Percentiles rank a stretch among this genome's conserved stretches.
These are phyloP conservation scores for Xylaria intraflava DNA, from an alignment of 495 filamentous ascomycete genomes.

Conservation along the genomic window DNA sequence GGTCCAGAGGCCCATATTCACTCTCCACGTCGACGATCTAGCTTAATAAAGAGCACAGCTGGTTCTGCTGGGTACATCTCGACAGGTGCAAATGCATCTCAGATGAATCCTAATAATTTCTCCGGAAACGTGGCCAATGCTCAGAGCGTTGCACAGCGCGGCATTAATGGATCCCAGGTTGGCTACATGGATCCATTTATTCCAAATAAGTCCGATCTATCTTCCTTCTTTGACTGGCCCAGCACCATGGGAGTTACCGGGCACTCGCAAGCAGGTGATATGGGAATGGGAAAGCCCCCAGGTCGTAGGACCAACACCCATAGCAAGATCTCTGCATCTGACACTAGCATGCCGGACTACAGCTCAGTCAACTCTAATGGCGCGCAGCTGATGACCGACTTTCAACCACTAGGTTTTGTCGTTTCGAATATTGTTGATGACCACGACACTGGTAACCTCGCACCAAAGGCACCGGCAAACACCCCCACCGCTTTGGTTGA, in stretches of 20 bases:
- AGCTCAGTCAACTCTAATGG: conserved; percentile 11
- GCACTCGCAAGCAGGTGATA: conserved; percentile 11
- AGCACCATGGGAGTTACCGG: conserved; percentile 20
- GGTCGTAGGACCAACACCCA: conserved; percentile 14
- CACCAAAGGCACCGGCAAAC: conserved; percentile 34
- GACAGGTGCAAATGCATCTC: conserved; percentile 13
- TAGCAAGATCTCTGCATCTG: conserved; percentile 28
- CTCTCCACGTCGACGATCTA: conserved; percentile 31
- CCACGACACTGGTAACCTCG: conserved; percentile 21
- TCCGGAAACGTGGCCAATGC: conserved; percentile 22
- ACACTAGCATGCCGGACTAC: conserved; percentile 40
- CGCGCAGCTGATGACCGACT: conserved; percentile 13
- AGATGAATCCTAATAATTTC: conserved; percentile 12
- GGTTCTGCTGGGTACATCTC: conserved; percentile 10
- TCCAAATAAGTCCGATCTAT: conserved; percentile 22
- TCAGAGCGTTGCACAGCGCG: conserved; percentile 20
- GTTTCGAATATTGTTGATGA: conserved; percentile 29
- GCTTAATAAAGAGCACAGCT: conserved; percentile 14
- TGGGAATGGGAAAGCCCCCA: conserved; percentile 18
- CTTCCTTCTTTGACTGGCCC: conserved; percentile 34
- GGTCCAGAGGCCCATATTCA: conserved; percentile 38
- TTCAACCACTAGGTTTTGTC: conserved; percentile 28
- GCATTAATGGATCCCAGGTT: conserved; percentile 12
- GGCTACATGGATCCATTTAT: conserved; percentile 30
- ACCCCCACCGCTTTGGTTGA: conserved; percentile 27